Evolutionary conservation across 2,329 filamentous ascomycete genomes (phyloP), one percentile per base, ranked within the genome.

Genomic region (Blastomyces gilchristii): DNA sequence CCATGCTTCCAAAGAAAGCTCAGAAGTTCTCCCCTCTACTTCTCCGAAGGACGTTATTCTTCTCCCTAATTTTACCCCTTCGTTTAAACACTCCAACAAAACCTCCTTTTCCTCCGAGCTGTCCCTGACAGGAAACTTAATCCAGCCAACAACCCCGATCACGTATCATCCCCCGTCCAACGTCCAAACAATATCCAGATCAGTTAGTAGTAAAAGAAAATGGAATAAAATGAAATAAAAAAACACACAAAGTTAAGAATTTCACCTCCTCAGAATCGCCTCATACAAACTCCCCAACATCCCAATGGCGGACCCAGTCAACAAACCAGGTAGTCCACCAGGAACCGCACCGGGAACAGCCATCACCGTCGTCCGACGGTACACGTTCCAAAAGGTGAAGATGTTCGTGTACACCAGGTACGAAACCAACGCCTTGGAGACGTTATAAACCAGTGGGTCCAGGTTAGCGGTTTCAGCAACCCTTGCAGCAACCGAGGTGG

Each of bases 391-490:
- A 63, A 77, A 74, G 34, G 68, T 72, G 66, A 77, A 76, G 25
- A 72, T 69, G 9, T 74, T 85, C 11, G 82, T 84, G 72, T 92
- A 96, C 22, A 96, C 86, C 43, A 93, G 82, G 74, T 89, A 96
- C 8, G 89, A 86, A 64, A 92, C 76, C 62, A 97, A 74, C 0
- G 88, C 92, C 80, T 96, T 96, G 69, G 85, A 85, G 63, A 97
- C 86, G 78, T 92, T 96, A 78, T 95, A 99, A 28, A 87, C 89
- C 72, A 97, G 79, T 3, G 92, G 92, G 73, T 99, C 94, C 67
- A 93, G 85, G 52, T 66, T 71, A 6, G 71, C 54, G 54, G 60
- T 64, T 37, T 65, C 63, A 18, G 6, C 81, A 78, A 67, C 87
- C 86, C 67, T 85, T 78, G 53, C 73, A 70, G 69, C 72, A 64